These are phyloP conservation scores for Salix dunnii DNA, from an alignment of 345 rosid genomes.

Conservation along the genomic window DNA sequence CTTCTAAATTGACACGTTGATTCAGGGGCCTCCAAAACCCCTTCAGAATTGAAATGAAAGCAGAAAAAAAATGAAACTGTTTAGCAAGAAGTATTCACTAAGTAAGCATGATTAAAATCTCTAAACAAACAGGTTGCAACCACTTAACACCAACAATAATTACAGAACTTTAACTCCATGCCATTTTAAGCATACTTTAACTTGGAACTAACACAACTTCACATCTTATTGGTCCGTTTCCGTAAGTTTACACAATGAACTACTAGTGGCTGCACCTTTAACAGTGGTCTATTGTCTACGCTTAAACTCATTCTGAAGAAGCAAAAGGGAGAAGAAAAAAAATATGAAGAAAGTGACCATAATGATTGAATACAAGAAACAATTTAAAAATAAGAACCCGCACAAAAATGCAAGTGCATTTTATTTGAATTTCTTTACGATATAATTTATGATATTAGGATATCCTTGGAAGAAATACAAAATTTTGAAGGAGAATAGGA, in stretches of 20 bases:
- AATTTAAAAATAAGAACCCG: neutral
- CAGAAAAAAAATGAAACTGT: neutral
- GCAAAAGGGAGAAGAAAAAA: neutral
- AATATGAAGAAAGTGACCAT: neutral
- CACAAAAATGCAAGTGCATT: neutral
- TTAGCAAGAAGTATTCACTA: neutral
- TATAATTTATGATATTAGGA: neutral
- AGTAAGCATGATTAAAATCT: slow-evolving; percentile 4
- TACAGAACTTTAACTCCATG: neutral
- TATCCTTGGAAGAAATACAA: neutral
- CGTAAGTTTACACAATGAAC: neutral
- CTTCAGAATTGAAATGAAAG: neutral
- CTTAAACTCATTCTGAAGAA: neutral
- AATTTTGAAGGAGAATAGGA: neutral
- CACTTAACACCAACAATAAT: neutral
- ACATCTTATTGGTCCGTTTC: neutral
- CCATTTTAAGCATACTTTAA: neutral
- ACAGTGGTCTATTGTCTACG: neutral
- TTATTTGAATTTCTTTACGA: neutral
- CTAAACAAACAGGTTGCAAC: neutral
- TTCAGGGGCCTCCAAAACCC: neutral
- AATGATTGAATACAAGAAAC: too few relatives aligned
- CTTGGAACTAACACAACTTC: neutral
- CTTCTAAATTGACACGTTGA: neutral
- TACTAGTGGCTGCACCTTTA: neutral